phyloP scores from a whole-genome alignment of 2,329 filamentous ascomycete genomes.

The Dryadomyces quercus-mongolicae region DNA sequence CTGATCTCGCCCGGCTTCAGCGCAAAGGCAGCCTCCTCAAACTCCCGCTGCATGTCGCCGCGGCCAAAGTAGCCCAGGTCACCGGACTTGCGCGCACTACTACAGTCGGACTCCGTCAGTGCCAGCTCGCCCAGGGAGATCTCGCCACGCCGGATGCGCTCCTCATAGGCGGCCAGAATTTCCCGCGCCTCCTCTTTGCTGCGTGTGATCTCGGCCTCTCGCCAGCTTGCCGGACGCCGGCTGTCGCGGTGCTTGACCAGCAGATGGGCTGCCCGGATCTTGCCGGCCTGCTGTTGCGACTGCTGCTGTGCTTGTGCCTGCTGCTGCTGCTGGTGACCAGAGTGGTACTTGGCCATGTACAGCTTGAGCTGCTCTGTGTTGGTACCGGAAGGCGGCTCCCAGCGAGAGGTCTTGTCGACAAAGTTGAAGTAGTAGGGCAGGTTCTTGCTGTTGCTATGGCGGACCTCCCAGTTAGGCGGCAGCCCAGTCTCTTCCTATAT shows the following conservation, averaged over 20 bases:
- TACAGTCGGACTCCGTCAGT: constrained; percentile 84
- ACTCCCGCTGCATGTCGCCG: constrained; percentile 97
- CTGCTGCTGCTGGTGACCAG: constrained; percentile 26
- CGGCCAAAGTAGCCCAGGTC: constrained; percentile 91
- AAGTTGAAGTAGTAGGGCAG: constrained; percentile 98
- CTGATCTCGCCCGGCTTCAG: constrained; percentile 80
- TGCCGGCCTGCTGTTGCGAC: constrained; percentile 36
- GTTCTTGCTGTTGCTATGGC: constrained; percentile 96
- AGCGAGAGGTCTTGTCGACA: constrained; percentile 74
- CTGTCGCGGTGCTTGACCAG: constrained; percentile 89
- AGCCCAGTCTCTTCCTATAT: constrained; percentile 65
- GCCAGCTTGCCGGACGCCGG: constrained; percentile 84
- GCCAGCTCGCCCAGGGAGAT: constrained; percentile 71
- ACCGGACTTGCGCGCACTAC: constrained; percentile 84
- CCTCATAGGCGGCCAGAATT: constrained; percentile 65
- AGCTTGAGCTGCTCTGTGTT: constrained; percentile 86
- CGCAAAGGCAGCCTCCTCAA: constrained; percentile 91
- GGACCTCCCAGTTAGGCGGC: constrained; percentile 83
- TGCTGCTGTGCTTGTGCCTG: constrained; percentile 12
- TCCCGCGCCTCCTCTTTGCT: constrained; percentile 73
- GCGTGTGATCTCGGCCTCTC: constrained; percentile 78
- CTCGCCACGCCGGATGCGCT: constrained; percentile 60
- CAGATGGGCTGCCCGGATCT: constrained; percentile 87
- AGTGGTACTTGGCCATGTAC: constrained; percentile 88
- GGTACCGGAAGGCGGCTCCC: constrained; percentile 82